Conservation (phyloP, 164 flowering plant genomes). For the Annona cherimola region DNA sequence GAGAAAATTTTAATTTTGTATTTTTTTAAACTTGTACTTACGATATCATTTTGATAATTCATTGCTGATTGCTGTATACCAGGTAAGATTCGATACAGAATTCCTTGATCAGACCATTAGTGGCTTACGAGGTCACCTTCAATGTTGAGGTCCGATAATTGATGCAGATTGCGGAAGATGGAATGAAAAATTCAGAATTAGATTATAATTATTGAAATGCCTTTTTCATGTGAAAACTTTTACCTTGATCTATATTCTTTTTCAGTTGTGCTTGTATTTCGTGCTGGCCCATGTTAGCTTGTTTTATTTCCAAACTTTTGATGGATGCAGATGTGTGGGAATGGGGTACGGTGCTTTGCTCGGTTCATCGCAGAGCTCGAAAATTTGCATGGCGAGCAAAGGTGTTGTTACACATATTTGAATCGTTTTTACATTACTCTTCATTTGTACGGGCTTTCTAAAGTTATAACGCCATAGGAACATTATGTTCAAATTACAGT, state of each 20-base stretch:
- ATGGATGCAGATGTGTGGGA: constrained; percentile 86
- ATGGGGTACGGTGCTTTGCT: constrained; percentile 96
- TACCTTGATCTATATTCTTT: not conserved
- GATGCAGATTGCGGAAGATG: too few species aligned
- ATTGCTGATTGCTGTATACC: too few species aligned
- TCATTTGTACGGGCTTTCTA: not conserved
- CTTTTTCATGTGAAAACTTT: not conserved
- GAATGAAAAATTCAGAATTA: not conserved
- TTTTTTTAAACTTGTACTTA: too few species aligned
- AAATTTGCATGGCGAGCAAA: constrained; percentile 60
- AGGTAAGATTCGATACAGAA: too few species aligned
- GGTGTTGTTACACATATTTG: constrained; percentile 31
- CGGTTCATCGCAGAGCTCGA: constrained; percentile 83
- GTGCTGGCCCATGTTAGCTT: not conserved
- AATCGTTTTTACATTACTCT: not conserved
- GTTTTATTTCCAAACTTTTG: constrained; percentile 1
- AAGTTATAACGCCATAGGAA: too few species aligned
- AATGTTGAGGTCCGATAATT: too few species aligned
- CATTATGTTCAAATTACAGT: too few species aligned
- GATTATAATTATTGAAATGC: not conserved
- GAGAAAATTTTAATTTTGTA: too few species aligned
- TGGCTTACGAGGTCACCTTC: too few species aligned
- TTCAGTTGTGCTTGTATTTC: not conserved
- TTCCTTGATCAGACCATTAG: too few species aligned
- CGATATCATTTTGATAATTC: too few species aligned